Conservation (phyloP, 768 basidiomycete species). For the Pulveroboletus sp. region DNA sequence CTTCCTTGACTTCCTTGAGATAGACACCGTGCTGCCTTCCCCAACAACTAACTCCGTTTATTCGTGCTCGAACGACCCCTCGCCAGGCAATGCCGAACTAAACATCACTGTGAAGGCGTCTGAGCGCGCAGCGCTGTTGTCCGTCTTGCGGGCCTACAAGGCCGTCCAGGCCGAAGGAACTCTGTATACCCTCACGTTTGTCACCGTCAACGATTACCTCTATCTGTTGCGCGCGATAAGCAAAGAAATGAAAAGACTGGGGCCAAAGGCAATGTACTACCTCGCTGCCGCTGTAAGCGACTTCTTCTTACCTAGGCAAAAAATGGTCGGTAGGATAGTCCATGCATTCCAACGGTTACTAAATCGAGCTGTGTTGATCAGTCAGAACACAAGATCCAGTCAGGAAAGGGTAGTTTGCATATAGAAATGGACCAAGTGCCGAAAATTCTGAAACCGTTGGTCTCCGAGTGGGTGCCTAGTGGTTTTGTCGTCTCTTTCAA, state of each 20-base stretch:
- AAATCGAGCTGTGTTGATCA: constrained; percentile 27
- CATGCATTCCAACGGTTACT: background rate
- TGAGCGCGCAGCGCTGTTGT: constrained; percentile 60
- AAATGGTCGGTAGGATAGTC: constrained; percentile 59
- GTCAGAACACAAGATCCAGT: constrained; percentile 99
- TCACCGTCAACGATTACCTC: constrained; percentile 94
- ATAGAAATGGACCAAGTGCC: constrained; percentile 99
- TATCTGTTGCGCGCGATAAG: constrained; percentile 84
- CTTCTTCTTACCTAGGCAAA: constrained; percentile 91
- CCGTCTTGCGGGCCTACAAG: constrained; percentile 78
- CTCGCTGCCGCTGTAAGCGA: constrained; percentile 98
- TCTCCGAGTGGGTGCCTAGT: constrained; percentile 87
- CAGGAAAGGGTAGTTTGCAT: constrained; percentile 85
- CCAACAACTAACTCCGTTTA: constrained; percentile 15
- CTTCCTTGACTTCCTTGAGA: constrained; percentile 91
- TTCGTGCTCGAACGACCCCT: constrained; percentile 30
- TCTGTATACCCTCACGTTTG: constrained; percentile 83
- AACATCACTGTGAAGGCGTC: constrained; percentile 63
- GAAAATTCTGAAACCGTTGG: constrained; percentile 89
- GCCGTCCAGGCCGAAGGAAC: constrained; percentile 67
- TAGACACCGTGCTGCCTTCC: constrained; percentile 34
- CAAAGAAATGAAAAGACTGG: constrained; percentile 66
- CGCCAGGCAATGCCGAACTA: constrained; percentile 27
- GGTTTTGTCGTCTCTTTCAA: constrained; percentile 98
- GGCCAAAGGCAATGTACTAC: constrained; percentile 83